These are phyloP conservation scores for Dactylella cylindrospora DNA, from an alignment of 2,329 filamentous ascomycete genomes.

Conservation along the genomic window DNA sequence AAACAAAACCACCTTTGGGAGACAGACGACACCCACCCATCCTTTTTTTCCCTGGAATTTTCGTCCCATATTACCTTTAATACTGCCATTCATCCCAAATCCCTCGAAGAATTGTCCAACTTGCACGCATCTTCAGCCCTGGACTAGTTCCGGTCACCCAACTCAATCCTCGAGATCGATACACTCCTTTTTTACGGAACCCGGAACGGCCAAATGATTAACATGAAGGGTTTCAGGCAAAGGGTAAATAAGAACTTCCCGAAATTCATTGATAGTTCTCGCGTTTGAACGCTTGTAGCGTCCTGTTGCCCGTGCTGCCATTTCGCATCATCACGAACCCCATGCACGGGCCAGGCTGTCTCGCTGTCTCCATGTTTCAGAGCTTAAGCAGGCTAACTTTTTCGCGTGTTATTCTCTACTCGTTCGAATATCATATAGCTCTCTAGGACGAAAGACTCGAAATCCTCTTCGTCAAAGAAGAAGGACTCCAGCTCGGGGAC, in stretches of 20 bases:
- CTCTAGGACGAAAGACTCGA: constrained; percentile 41
- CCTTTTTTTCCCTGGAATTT: constrained; percentile 26
- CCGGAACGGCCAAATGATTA: constrained; percentile 35
- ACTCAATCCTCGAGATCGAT: too few relatives aligned
- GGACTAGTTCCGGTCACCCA: constrained; percentile 12
- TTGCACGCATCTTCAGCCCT: constrained; percentile 23
- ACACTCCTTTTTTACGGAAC: constrained; percentile 4
- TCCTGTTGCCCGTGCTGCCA: constrained; percentile 1
- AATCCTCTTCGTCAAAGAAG: constrained; percentile 64
- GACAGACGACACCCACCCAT: constrained; percentile 13
- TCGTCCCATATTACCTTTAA: constrained; percentile 29
- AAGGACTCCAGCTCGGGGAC: constrained; percentile 60
- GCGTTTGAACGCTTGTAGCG: constrained; percentile 12
- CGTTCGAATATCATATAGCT: constrained; percentile 28
- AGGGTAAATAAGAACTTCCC: constrained; percentile 21
- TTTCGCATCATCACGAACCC: neutral
- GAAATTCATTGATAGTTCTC: too few relatives aligned
- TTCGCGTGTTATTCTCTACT: constrained; percentile 26
- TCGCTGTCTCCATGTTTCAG: constrained; percentile 34
- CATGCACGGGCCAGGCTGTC: constrained; percentile 4
- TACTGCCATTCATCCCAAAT: too few relatives aligned
- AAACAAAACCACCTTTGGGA: constrained; percentile 23
- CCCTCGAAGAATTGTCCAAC: neutral
- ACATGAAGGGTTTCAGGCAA: constrained; percentile 43
- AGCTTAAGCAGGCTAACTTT: constrained; percentile 38